Evolutionary conservation across 345 rosid species (phyloP).

Genomic region (Corchorus capsularis): DNA sequence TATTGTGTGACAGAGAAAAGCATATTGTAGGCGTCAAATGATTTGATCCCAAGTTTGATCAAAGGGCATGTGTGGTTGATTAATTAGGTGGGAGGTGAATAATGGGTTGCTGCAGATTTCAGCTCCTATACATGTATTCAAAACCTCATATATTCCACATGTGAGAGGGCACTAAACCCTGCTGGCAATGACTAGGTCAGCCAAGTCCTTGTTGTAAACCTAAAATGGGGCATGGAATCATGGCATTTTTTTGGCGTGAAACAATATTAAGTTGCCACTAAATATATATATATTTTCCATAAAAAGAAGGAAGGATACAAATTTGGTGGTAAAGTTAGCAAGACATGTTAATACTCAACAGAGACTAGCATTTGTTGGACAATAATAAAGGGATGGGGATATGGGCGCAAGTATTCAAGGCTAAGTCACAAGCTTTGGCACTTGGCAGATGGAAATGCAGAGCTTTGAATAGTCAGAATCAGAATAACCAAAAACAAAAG

Average conservation of each 20-base stretch:
- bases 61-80: background rate
- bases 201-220: constrained; percentile 9
- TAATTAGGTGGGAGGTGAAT: background rate
- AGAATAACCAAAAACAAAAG: background rate
- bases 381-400: background rate
- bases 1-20: no score
- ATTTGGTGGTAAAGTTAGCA: background rate
- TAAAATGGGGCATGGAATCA: constrained; percentile 21
- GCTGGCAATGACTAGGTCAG: constrained; percentile 14
- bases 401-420: background rate
- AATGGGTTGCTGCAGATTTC: constrained; percentile 21
- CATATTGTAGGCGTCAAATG: background rate
- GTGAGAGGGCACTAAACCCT: constrained; percentile 9
- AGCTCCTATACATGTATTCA: background rate
- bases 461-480: background rate
- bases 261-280: constrained; percentile 2
- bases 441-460: background rate
- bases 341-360: background rate
- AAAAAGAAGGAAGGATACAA: background rate
- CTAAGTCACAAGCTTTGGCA: background rate
- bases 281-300: background rate
- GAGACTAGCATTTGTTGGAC: background rate
- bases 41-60: background rate
- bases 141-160: constrained; percentile 16
- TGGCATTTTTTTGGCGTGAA: constrained; percentile 26